Percentiles rank a stretch among this genome's conserved stretches.
Evolutionary conservation across 192 early-diverging fungal species (phyloP).

Genomic region (Coemansia sp.): DNA sequence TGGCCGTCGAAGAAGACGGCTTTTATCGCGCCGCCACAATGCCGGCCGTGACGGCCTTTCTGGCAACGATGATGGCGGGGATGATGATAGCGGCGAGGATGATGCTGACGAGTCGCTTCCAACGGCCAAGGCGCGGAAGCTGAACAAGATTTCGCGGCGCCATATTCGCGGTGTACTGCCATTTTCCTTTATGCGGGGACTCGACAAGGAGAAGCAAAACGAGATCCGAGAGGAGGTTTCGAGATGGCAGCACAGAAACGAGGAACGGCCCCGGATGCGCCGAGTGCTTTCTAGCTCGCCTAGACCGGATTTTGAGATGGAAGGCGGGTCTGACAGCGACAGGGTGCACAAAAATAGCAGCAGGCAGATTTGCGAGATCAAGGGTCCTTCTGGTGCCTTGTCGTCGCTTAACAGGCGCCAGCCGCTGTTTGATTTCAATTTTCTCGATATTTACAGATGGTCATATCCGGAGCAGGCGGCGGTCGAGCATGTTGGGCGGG

Average conservation of each 20-base stretch:
- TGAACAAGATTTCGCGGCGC: slow-evolving; percentile 24
- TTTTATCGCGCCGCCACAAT: slow-evolving; percentile 12
- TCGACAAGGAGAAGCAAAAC: slow-evolving; percentile 14
- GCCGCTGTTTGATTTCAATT: slow-evolving; percentile 32
- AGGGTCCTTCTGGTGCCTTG: neutral
- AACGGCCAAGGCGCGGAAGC: slow-evolving; percentile 16
- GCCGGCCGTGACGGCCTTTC: neutral
- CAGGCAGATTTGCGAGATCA: neutral
- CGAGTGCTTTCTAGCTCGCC: slow-evolving; percentile 21
- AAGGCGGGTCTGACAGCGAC: neutral
- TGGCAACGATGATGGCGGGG: no score
- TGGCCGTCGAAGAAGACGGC: neutral
- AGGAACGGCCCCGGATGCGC: neutral
- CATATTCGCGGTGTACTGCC: slow-evolving; percentile 48
- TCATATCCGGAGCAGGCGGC: slow-evolving; percentile 33
- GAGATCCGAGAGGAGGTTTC: slow-evolving; percentile 21
- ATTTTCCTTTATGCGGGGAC: slow-evolving; percentile 48
- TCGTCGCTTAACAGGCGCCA: neutral
- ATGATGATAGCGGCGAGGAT: no score
- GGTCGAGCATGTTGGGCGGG: slow-evolving; percentile 11
- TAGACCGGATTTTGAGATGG: neutral
- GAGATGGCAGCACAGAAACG: slow-evolving; percentile 7
- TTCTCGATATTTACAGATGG: slow-evolving; percentile 48
- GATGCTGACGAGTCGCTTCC: slow-evolving; percentile 13
- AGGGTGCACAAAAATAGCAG: neutral